A percentile compares a stretch with the other conserved stretches of the same genome.
Evolutionary conservation across 768 basidiomycete species (phyloP).

Genomic region (Chalciporus pseudorubinellus): DNA sequence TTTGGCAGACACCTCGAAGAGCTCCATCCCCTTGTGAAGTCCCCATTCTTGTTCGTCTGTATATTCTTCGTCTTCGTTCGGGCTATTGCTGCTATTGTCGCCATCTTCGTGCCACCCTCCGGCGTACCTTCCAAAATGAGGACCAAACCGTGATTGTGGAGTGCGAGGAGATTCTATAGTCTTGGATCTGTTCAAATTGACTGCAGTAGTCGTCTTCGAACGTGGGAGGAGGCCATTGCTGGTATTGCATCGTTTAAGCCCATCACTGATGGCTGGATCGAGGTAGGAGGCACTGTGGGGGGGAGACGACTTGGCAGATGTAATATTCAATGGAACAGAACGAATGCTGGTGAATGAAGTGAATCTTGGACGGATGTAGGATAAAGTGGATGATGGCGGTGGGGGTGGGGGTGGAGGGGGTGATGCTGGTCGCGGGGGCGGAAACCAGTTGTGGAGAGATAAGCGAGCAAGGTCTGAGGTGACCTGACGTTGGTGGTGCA

Average conservation of each 20-base stretch:
- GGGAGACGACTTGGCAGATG: constrained; percentile 44
- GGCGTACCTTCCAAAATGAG: constrained; percentile 50
- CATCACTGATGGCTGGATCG: constrained; percentile 56
- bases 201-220: constrained; percentile 46
- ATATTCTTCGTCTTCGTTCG: constrained; percentile 58
- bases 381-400: constrained; percentile 38
- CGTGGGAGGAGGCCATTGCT: constrained; percentile 45
- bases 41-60: constrained; percentile 67
- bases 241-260: constrained; percentile 52
- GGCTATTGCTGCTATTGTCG: constrained; percentile 65
- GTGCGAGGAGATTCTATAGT: constrained; percentile 42
- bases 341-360: constrained; percentile 49
- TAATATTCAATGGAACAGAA: constrained; percentile 54
- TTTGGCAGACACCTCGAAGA: constrained; percentile 91
- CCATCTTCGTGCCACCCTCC: constrained; percentile 55
- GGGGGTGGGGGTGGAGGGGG: constrained; percentile 66
- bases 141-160: constrained; percentile 53
- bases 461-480: constrained; percentile 81
- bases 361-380: constrained; percentile 36
- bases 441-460: constrained; percentile 84
- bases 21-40: constrained; percentile 77
- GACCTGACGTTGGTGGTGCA: constrained; percentile 67
- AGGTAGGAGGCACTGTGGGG: constrained; percentile 61
- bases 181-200: constrained; percentile 32
- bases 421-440: constrained; percentile 67